phyloP scores from a whole-genome alignment of 2,329 filamentous ascomycete species.

The Pyrenochaeta sp. region DNA sequence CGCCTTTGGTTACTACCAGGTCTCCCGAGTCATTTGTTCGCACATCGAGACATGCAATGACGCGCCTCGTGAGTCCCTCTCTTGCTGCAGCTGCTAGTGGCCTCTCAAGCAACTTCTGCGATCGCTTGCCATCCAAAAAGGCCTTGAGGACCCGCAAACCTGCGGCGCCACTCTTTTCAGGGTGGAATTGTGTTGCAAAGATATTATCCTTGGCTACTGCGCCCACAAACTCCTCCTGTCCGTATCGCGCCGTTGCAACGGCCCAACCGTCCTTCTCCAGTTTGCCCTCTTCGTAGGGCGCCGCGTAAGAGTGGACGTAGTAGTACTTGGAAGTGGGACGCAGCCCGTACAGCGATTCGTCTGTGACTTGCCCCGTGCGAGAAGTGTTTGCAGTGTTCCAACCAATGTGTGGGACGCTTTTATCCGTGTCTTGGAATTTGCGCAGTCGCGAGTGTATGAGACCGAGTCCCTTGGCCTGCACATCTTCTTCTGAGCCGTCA shows the following conservation, averaged over 20 bases:
- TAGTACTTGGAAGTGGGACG: conserved; percentile 91
- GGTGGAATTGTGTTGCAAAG: conserved; percentile 95
- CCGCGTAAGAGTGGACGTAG: conserved; percentile 96
- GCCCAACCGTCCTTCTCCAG: conserved; percentile 87
- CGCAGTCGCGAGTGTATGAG: conserved; percentile 75
- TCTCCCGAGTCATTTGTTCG: conserved; percentile 93
- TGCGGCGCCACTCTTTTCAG: conserved; percentile 93
- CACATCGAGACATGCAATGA: conserved; percentile 97
- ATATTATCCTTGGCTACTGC: conserved; percentile 87
- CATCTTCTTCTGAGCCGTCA: conserved; percentile 81
- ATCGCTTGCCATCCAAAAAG: conserved; percentile 78
- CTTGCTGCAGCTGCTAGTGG: conserved; percentile 40
- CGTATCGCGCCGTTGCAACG: conserved; percentile 90
- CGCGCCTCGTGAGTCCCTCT: conserved; percentile 85
- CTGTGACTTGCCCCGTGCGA: conserved; percentile 49
- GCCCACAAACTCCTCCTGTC: conserved; percentile 87
- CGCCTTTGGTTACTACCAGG: conserved; percentile 96
- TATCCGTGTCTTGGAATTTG: conserved; percentile 78
- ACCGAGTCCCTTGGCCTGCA: conserved; percentile 75
- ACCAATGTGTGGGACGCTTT: conserved; percentile 97
- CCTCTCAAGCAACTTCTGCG: conserved; percentile 60
- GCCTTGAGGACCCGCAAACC: conserved; percentile 84
- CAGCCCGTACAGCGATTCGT: conserved; percentile 77
- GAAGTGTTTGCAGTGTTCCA: conserved; percentile 89
- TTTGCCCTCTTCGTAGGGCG: conserved; percentile 75